Evolutionary conservation across 2,329 filamentous ascomycete genomes (phyloP), one percentile per base, ranked within the genome.

Genomic region (Neofusicoccum ribis): DNA sequence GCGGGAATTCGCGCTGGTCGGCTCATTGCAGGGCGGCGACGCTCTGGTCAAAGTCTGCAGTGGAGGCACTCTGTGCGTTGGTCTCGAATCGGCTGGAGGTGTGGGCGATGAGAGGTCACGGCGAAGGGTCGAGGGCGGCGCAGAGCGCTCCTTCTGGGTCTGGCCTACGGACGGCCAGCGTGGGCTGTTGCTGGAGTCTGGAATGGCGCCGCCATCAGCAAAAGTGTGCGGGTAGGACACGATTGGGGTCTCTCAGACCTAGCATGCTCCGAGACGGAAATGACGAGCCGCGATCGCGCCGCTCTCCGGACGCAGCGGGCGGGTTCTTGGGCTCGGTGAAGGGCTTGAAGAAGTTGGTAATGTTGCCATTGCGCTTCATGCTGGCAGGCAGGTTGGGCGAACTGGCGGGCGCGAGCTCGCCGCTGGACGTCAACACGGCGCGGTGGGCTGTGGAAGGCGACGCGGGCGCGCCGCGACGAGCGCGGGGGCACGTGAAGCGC

Each of bases 271-370:
- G 56, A n/a, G 56, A 47, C 15, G 56, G 56, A 23, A 60, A 60
- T 8, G 56, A 47, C 27, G 56, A 47, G 43, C 56, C 56, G 12
- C 56, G 56, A 11, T 60, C 56, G 27, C 56, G 43, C 14, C 56
- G 56, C 14, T 60, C 56, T n/a, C 47, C 56, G 15, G 56, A 60
- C 17, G 47, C 2, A 9, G 43, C 41, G 47, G 34, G 71, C 69
- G 50, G 62, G 65, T 67, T 62, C 72, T 72, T 73, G 69, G 34
- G 76, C 79, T 59, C 43, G 15, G 52, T 36, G 36, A 65, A 60
- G 2, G 78, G 77, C 52, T 77, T 79, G 72, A 85, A 85, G 68
- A 81, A 85, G 62, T 81, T 79, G 9, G 74, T 77, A 37, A 84
- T 80, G 54, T 70, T 77, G 15, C 71, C 74, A 65, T 72, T 72